Evolutionary conservation across 2,329 filamentous ascomycete species (phyloP).

Genomic region (Ceratocystis destructans): DNA sequence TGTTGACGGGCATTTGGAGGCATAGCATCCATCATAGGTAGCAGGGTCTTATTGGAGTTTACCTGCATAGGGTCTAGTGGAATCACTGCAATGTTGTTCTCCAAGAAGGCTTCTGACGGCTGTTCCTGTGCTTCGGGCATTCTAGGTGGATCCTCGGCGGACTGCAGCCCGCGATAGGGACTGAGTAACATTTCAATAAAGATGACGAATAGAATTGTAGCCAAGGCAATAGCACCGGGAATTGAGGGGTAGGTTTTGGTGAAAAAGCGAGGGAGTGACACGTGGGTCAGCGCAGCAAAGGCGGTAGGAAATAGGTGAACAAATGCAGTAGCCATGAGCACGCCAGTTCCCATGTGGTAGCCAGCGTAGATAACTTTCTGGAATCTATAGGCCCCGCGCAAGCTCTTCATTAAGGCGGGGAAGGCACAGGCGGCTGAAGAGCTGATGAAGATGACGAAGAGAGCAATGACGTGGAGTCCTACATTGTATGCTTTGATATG

Average conservation of each 20-base stretch:
- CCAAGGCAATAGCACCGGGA: slow-evolving; percentile 67
- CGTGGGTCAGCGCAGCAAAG: slow-evolving; percentile 48
- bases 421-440: slow-evolving; percentile 39
- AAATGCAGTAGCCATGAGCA: slow-evolving; percentile 62
- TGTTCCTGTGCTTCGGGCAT: neutral
- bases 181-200: slow-evolving; percentile 60
- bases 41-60: neutral
- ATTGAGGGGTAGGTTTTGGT: slow-evolving; percentile 61
- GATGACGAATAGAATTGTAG: slow-evolving; percentile 64
- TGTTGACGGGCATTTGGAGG: neutral
- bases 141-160: neutral
- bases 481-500: slow-evolving; percentile 35
- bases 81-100: neutral
- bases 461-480: slow-evolving; percentile 43
- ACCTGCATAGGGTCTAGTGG: neutral
- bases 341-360: slow-evolving; percentile 64
- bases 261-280: slow-evolving; percentile 62
- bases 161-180: slow-evolving; percentile 27
- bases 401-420: slow-evolving; percentile 39
- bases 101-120: neutral
- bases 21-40: neutral
- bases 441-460: slow-evolving; percentile 37
- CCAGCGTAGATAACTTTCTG: slow-evolving; percentile 42
- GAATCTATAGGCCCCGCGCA: slow-evolving; percentile 39
- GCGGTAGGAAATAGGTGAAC: slow-evolving; percentile 59